phyloP scores from a whole-genome alignment of 192 early-diverging fungal species.

The Rhizophagus sp. region DNA sequence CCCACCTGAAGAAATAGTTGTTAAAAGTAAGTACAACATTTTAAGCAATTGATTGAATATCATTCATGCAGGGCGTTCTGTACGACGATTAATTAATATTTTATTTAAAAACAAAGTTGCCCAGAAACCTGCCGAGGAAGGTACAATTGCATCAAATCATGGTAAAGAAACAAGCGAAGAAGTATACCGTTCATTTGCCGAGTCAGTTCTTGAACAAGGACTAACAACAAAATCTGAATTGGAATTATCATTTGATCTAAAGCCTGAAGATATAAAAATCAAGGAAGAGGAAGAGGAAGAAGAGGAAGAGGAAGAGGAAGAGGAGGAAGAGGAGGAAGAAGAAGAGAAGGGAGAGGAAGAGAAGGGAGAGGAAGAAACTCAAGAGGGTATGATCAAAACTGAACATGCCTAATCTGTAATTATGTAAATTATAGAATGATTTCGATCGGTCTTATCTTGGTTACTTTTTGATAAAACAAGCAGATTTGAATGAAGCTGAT shows the following conservation, averaged over 20 bases:
- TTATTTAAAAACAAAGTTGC: slow-evolving; percentile 1
- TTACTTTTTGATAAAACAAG: neutral
- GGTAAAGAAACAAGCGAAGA: slow-evolving; percentile 22
- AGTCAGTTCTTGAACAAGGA: slow-evolving; percentile 10
- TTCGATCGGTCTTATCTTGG: neutral
- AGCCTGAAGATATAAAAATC: slow-evolving; percentile 28
- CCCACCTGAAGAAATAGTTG: slow-evolving; percentile 27
- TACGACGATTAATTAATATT: neutral
- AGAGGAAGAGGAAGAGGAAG: neutral
- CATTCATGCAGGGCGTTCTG: too few species aligned
- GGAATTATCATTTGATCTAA: slow-evolving; percentile 27
- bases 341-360: neutral
- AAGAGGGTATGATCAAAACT: slow-evolving; percentile 16
- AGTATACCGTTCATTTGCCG: slow-evolving; percentile 21
- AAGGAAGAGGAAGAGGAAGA: slow-evolving; percentile 1
- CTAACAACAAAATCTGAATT: slow-evolving; percentile 16
- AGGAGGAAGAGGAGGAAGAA: neutral
- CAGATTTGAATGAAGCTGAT: neutral
- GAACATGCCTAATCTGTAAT: neutral
- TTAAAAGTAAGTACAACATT: slow-evolving; percentile 16
- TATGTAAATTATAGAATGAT: neutral
- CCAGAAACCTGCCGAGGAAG: slow-evolving; percentile 9
- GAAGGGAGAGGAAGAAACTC: neutral
- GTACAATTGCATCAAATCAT: neutral
- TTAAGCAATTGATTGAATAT: neutral